A percentile compares a stretch with the other conserved stretches of the same genome.
phyloP scores from a whole-genome alignment of 1,284 basidiomycete species.

The Ganoderma leucocontextum region DNA sequence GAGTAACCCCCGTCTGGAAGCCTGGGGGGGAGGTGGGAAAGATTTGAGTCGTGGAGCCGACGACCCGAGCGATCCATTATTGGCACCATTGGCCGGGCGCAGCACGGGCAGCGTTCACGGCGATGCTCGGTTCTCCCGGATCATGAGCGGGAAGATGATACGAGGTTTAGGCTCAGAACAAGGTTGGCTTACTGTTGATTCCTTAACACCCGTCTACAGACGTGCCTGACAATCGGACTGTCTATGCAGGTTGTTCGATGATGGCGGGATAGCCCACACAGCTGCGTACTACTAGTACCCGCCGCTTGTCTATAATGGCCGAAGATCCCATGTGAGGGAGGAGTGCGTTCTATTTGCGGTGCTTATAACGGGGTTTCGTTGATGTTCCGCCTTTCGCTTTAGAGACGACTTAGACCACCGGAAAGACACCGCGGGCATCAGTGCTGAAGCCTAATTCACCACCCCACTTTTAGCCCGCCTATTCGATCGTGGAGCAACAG shows the following conservation, averaged over 20 bases:
- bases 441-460: background rate
- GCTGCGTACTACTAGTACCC: background rate
- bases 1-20: no score
- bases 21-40: no score
- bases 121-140: background rate
- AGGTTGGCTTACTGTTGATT: background rate
- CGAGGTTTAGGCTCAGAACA: background rate
- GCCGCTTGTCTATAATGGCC: constrained; percentile 53
- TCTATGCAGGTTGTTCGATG: background rate
- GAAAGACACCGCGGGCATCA: constrained; percentile 11
- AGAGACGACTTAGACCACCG: constrained; percentile 45
- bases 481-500: background rate
- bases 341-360: constrained; percentile 52
- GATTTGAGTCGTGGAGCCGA: no score
- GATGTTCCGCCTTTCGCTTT: constrained; percentile 32
- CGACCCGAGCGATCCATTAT: no score
- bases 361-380: constrained; percentile 7
- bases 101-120: background rate
- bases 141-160: background rate
- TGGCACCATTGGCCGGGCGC: background rate
- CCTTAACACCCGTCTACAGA: background rate
- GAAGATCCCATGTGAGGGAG: constrained; percentile 66
- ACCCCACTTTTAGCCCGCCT: background rate
- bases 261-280: background rate
- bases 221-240: background rate